These are phyloP conservation scores for Lojkania enalia DNA, from an alignment of 2,329 filamentous ascomycete genomes.

Conservation along the genomic window DNA sequence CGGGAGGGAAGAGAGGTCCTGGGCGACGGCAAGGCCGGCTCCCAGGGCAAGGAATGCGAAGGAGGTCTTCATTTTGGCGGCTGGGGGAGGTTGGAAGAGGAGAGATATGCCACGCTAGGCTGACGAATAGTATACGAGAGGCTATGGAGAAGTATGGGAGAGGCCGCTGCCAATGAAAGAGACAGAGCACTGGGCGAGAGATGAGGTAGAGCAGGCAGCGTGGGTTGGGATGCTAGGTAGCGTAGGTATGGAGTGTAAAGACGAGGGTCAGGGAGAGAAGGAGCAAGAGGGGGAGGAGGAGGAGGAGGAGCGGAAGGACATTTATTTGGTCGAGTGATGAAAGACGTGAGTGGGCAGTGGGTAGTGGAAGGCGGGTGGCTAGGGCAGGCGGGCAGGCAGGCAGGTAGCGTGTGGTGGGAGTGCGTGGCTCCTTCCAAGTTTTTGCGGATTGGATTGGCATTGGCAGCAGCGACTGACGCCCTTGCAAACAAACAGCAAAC, in stretches of 20 bases:
- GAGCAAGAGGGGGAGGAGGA: background rate
- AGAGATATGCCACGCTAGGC: conserved; percentile 25
- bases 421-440: conserved; percentile 15
- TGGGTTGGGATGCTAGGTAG: conserved; percentile 1
- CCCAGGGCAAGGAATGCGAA: conserved; percentile 41
- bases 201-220: conserved; percentile 1
- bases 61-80: conserved; percentile 43
- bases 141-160: conserved; percentile 4
- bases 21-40: conserved; percentile 40
- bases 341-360: too few relatives aligned
- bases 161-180: background rate
- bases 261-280: background rate
- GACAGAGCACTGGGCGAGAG: background rate
- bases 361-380: conserved; percentile 16
- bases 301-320: background rate
- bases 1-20: conserved; percentile 30
- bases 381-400: conserved; percentile 7
- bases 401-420: conserved; percentile 1
- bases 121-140: conserved; percentile 19
- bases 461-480: too few relatives aligned
- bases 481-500: background rate
- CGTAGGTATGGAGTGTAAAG: background rate
- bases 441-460: conserved; percentile 3
- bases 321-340: conserved; percentile 4
- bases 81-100: too few relatives aligned